A percentile compares a stretch with the other conserved stretches of the same genome.
These are phyloP conservation scores for Aspergillus ustus DNA, from an alignment of 2,329 filamentous ascomycete genomes.

Conservation along the genomic window DNA sequence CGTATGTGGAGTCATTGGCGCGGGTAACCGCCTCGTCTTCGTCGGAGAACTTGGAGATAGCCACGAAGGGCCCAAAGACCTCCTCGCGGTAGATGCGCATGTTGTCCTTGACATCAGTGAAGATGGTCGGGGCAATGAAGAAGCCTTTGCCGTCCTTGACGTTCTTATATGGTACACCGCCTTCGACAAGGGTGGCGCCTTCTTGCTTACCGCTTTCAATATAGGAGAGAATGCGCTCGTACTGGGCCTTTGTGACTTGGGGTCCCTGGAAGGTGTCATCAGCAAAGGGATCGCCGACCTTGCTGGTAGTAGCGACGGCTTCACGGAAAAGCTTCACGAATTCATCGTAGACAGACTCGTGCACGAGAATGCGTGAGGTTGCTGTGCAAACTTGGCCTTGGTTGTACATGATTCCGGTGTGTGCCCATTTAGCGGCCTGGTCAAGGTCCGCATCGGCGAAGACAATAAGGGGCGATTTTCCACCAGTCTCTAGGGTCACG, in stretches of 20 bases:
- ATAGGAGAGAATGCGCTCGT: conserved; percentile 65
- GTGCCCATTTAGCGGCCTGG: conserved; percentile 71
- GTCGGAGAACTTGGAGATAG: conserved; percentile 61
- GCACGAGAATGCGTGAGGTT: conserved; percentile 59
- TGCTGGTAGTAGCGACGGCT: conserved; percentile 37
- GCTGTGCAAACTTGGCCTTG: conserved; percentile 43
- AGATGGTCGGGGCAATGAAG: conserved; percentile 66
- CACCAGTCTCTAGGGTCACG: conserved; percentile 55
- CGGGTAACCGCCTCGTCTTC: conserved; percentile 63
- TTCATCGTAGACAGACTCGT: conserved; percentile 49
- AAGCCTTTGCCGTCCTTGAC: conserved; percentile 63
- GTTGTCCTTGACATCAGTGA: conserved; percentile 60
- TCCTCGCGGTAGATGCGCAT: conserved; percentile 67
- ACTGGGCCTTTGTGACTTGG: conserved; percentile 43
- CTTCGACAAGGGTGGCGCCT: conserved; percentile 68
- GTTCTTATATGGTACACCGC: conserved; percentile 64
- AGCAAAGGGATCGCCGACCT: conserved; percentile 42
- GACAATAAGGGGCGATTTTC: conserved; percentile 68
- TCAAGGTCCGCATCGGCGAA: conserved; percentile 70
- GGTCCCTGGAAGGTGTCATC: conserved; percentile 45
- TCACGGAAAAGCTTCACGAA: conserved; percentile 40
- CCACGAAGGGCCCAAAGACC: conserved; percentile 67
- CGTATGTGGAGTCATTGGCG: conserved; percentile 60
- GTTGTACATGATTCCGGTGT: conserved; percentile 57
- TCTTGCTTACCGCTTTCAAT: conserved; percentile 71